Base-by-base conservation (phyloP, 2,329 filamentous ascomycete genomes). In the Claviceps purpurea region DNA sequence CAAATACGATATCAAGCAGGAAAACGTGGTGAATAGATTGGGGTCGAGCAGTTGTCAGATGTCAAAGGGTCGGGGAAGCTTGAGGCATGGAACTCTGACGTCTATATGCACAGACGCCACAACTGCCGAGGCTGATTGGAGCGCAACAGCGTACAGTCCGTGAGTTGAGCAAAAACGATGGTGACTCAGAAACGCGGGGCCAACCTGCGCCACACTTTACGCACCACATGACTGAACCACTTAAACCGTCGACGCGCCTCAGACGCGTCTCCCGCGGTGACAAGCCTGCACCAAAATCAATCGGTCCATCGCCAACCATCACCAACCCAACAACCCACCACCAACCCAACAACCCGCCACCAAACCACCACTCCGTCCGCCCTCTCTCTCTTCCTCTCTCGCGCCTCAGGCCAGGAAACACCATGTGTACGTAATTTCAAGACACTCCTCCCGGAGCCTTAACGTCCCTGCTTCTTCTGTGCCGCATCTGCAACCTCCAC, bases 311-410 rank as follows among this genome's bases (percentile, higher is more conserved):
- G 16, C 51, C 52, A 47, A 39, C 30, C 18, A 50, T 5, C 41
- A 50, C 20, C 38, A 38, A 49, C 45, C 52, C 51, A 44, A 48
- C 45, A 49, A 30, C 37, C 41, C 54, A 64, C 50, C 58, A 70
- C 2, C 20, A 42, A 47, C 45, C 52, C 51, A 44, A 48, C 45
- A 49, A 30, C 37, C 41, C 54, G 64, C 50, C 58, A 70, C 2
- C 20, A 42, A 47, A 18, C 30, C 50, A 44, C 6, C 24, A n/a
- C 8, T 43, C 38, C 7, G 18, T 16, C 5, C 30, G 22, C n/a
- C 16, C 4, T 24, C n/a, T 48, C 37, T 6, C 13, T 8, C n/a
- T 10, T 20, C 30, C 14, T 4, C n/a, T 14, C 22, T 34, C 39
- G 10, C 47, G 11, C 10, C 22, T 34, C 24, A 13, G 30, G 42